Conservation (phyloP, 176 grass and related monocot species). For the Thinopyrum elongatum region DNA sequence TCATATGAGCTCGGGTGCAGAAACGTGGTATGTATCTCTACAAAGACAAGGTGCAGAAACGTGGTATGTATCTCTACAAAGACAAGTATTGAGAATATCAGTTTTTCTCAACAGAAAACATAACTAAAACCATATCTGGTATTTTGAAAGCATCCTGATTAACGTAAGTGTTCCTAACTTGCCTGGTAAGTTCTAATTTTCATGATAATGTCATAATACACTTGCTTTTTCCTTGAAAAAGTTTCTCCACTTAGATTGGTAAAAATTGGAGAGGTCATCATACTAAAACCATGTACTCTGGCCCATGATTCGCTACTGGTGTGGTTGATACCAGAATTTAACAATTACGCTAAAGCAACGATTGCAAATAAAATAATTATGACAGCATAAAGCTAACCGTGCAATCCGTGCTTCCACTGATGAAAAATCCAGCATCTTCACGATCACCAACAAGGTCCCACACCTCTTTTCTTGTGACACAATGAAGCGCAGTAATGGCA, state of each 20-base stretch:
- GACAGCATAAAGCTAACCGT: constrained; percentile 42
- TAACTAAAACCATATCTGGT: not conserved
- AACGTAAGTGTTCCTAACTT: not conserved
- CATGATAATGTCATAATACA: constrained; percentile 3
- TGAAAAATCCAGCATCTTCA: constrained; percentile 99
- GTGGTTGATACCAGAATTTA: constrained; percentile 24
- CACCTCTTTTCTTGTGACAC: constrained; percentile 88
- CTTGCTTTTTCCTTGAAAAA: constrained; percentile 1
- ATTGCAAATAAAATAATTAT: not conserved
- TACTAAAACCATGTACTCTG: not conserved
- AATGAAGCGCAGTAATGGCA: constrained; percentile 96
- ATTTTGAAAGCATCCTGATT: constrained; percentile 9
- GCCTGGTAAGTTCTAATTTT: not conserved
- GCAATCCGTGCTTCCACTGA: constrained; percentile 99
- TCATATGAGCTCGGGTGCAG: not conserved
- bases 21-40: not conserved
- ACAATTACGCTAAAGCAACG: constrained; percentile 18
- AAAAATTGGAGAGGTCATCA: constrained; percentile 6
- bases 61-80: not conserved
- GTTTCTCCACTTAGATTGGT: not conserved
- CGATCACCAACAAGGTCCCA: constrained; percentile 99
- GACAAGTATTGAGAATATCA: not conserved
- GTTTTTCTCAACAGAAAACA: constrained; percentile 20
- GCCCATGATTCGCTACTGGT: not conserved
- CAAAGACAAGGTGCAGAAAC: not conserved